Percentiles rank a stretch among this genome's conserved stretches.
Conservation (phyloP, 2,329 filamentous ascomycete genomes). For the Beauveria bassiana region DNA sequence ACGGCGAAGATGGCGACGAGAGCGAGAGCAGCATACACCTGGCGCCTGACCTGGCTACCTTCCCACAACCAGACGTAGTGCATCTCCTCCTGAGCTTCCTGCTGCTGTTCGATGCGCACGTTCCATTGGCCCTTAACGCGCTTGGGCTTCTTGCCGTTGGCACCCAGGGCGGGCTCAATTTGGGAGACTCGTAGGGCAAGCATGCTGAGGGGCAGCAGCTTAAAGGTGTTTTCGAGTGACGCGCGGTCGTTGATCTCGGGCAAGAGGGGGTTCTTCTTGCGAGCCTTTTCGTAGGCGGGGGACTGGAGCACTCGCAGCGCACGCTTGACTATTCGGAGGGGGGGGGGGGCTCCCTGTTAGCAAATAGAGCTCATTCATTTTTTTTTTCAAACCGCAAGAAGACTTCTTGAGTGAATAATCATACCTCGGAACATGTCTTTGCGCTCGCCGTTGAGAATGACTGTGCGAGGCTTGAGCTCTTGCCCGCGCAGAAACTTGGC, state of each 20-base stretch:
- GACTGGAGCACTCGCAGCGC: conserved; percentile 86
- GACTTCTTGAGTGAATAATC: background rate
- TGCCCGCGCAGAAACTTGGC: conserved; percentile 81
- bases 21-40: conserved; percentile 80
- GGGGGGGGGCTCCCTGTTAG: conserved; percentile 13
- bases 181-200: conserved; percentile 87
- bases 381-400: background rate
- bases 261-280: conserved; percentile 81
- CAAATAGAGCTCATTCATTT: background rate
- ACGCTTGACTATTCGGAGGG: conserved; percentile 67
- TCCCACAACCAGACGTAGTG: conserved; percentile 98
- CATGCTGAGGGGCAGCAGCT: conserved; percentile 88
- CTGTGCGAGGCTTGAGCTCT: conserved; percentile 81
- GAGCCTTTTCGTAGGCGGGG: conserved; percentile 81
- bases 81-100: conserved; percentile 77
- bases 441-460: conserved; percentile 89
- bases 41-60: conserved; percentile 86
- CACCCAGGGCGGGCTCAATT: conserved; percentile 57
- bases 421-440: conserved; percentile 97
- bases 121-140: conserved; percentile 94
- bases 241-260: conserved; percentile 82
- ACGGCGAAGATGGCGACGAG: conserved; percentile 77
- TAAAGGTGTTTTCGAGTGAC: conserved; percentile 88
- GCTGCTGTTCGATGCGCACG: conserved; percentile 90
- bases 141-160: conserved; percentile 64